Base-by-base conservation (phyloP, 2,329 filamentous ascomycete species). In the Capronia epimyces region DNA sequence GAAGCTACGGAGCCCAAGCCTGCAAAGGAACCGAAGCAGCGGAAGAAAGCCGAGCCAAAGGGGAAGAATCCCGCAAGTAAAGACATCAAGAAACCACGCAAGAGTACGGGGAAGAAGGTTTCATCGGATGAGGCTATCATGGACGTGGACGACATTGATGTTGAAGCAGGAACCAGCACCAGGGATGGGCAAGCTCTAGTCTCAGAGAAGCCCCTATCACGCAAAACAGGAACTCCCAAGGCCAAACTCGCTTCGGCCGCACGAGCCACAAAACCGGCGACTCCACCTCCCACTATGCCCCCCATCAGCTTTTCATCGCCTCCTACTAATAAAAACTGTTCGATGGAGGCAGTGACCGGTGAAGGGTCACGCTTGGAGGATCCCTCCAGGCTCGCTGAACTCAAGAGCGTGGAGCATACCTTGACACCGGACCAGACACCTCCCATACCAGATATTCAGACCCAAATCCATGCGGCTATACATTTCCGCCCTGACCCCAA, bases 71-170 rank as follows among this genome's bases (percentile, higher is more conserved):
- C 20, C 3, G 9, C 32, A 9, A 34, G 22, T 15, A 43, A 50
- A 46, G 36, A 43, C 32, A 15, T 36, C 12, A 42, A 47, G 34
- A 32, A 34, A 8, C 21, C 46, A 10, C 37, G 47, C 15, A 50
- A 56, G 43, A 42, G 36, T 21, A 41, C 29, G 15, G 41, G 42
- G 1, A 55, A 47, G 32, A 54, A 53, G 27, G 21, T 31, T 12
- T 37, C 46, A 15, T 48, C 56, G n/a, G 46, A 52, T 12, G 47
- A 53, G 36, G 31, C 40, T 12, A 39, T 55, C 29, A 37, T 55
- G 24, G 56, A 58, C 64, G 2, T 67, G 66, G 49, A 55, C 25
- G 52, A 55, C 9, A 49, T 53, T 39, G 51, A 49, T 1, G 43
- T 15, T 12, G 15, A 46, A 52, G 22, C 37, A 18, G 40, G 46